Percentiles rank a stretch among this genome's conserved stretches.
Evolutionary conservation across 441 rosid genomes (phyloP).

Genomic region (Dalechampia spathulata): DNA sequence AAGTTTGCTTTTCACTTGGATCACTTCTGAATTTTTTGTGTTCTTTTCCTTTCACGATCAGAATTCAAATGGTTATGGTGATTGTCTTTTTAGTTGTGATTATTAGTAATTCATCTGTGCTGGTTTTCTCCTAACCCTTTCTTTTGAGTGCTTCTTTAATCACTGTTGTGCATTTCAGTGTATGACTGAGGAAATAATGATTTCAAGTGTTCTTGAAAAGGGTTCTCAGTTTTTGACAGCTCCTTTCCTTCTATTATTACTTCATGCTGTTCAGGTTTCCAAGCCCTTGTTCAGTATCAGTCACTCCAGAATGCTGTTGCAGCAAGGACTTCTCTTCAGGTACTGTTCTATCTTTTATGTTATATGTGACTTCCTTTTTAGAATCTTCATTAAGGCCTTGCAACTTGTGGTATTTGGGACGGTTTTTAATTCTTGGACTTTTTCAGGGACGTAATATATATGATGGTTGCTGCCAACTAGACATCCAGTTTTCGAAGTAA

Average conservation of each 20-base stretch:
- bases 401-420: conserved; percentile 14
- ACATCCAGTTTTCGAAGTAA: conserved; percentile 96
- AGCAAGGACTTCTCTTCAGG: conserved; percentile 93
- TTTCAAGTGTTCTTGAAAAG: conserved; percentile 8
- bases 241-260: conserved; percentile 16
- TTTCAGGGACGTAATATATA: conserved; percentile 92
- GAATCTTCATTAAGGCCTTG: not conserved
- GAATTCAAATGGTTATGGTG: conserved; percentile 1
- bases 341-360: conserved; percentile 13
- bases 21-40: conserved; percentile 8
- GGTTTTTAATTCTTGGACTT: conserved; percentile 7
- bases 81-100: conserved; percentile 4
- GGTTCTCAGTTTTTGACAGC: conserved; percentile 4
- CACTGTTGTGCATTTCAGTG: conserved; percentile 10
- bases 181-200: conserved; percentile 6
- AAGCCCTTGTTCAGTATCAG: conserved; percentile 93
- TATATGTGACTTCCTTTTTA: not conserved
- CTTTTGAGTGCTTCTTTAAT: conserved; percentile 5
- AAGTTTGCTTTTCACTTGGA: conserved; percentile 7
- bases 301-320: conserved; percentile 64
- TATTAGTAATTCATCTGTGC: conserved; percentile 3
- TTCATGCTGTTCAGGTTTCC: conserved; percentile 57
- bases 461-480: conserved; percentile 98
- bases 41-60: conserved; percentile 13
- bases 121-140: conserved; percentile 4